These are phyloP conservation scores for Gymnopus androsaceus DNA, from an alignment of 1,284 basidiomycete species.

Conservation along the genomic window DNA sequence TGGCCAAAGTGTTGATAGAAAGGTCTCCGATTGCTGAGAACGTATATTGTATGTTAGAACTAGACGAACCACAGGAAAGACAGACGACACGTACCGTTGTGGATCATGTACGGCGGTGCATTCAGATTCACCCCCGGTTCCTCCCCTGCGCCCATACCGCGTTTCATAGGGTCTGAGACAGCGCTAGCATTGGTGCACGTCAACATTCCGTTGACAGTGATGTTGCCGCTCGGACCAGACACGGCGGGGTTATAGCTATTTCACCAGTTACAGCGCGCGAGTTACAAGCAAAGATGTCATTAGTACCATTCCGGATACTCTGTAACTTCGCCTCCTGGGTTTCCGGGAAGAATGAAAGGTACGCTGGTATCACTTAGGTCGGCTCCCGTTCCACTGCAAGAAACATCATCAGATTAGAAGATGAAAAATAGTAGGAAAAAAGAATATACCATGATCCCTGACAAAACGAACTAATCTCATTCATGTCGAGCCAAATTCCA, in stretches of 20 bases:
- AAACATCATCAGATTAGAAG: too few relatives aligned
- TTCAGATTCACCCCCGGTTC: slow-evolving; percentile 52
- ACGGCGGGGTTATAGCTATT: slow-evolving; percentile 66
- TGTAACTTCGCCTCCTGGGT: slow-evolving; percentile 48
- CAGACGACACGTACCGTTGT: slow-evolving; percentile 65
- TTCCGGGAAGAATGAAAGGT: slow-evolving; percentile 45
- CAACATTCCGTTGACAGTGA: slow-evolving; percentile 66
- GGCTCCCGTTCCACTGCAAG: slow-evolving; percentile 55
- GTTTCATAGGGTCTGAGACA: slow-evolving; percentile 28
- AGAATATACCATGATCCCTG: slow-evolving; percentile 59
- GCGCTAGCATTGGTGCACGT: slow-evolving; percentile 44
- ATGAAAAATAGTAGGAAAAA: neutral
- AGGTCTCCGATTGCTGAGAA: slow-evolving; percentile 48
- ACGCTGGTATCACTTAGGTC: slow-evolving; percentile 49
- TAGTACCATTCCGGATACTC: slow-evolving; percentile 64
- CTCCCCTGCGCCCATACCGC: slow-evolving; percentile 48
- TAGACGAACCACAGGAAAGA: neutral
- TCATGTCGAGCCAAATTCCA: slow-evolving; percentile 81
- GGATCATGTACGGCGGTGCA: slow-evolving; percentile 67
- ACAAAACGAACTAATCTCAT: slow-evolving; percentile 68
- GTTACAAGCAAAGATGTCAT: neutral
- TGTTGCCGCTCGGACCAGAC: slow-evolving; percentile 72
- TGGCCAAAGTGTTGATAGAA: slow-evolving; percentile 52
- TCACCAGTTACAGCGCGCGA: too few relatives aligned
- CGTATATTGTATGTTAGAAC: neutral